Evolutionary conservation across 2,329 filamentous ascomycete species (phyloP), one percentile per base, ranked within the genome.

Genomic region (Epichloe gansuensis): DNA sequence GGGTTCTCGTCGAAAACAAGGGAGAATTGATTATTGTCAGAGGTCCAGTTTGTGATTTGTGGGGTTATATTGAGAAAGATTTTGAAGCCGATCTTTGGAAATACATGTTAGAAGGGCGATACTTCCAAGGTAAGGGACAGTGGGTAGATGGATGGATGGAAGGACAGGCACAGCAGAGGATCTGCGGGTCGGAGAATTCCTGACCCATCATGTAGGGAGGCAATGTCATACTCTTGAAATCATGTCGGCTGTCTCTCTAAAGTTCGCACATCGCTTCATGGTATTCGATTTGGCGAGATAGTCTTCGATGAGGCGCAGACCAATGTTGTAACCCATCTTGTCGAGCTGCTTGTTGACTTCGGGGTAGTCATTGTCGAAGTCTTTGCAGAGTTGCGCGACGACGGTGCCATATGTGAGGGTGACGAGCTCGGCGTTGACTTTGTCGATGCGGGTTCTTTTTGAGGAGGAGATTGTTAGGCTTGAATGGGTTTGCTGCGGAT

Each of bases 261-360:
- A 96, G 71, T 93, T 97, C 60, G 81, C 77, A 69, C 93, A 98
- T 57, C 89, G 80, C 60, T 89, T 87, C 78, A 84, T 84, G 2
- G 87, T 89, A 61, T 89, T 91, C 5, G 89, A 93, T 69, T 96
- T 97, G 61, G 93, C 93, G 17, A 98, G 81, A 64, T 96, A 98
- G 70, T 98, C 93, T 62, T 98, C 93, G 60, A 98, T 96, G 58
- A 98, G 72, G 39, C 93, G 87, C 64, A 97, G 76, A 31, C 93
- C 93, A 58, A 98, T 98, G 64, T 97, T 97, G 73, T 97, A 96
- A 51, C 93, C 93, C 93, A 98, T 98, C 72, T 91, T 94, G 66
- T 98, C 93, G 44, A 98, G 78, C 68, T 98, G 93, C 68, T 91
- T 89, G 73, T 98, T 98, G 66, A 98, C 91, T 67, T 97, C 89